Evolutionary conservation across 2,329 filamentous ascomycete genomes (phyloP), one percentile per base, ranked within the genome.

Genomic region (Xylaria sp.): DNA sequence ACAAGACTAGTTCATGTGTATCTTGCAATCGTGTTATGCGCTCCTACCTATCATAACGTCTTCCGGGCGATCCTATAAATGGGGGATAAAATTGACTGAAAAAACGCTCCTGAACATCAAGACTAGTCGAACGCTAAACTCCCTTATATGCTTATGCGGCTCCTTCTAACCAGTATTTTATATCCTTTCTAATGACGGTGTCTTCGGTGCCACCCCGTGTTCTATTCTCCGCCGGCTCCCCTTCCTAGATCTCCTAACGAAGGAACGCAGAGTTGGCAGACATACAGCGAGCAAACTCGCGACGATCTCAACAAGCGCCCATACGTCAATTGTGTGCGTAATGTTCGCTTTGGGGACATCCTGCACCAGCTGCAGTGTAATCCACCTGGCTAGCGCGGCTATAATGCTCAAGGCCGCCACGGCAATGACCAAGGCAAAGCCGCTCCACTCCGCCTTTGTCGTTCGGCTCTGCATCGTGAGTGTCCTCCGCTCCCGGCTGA

Each of bases 281-380:
- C 67, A 69, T 19, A 67, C 67, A 10, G 68, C 67, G 19, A 69
- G 61, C 35, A 70, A 17, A 25, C 68, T 68, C 2, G 68, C 65
- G 29, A 69, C 68, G 43, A 70, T 70, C 51, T 70, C 68, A 2
- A 70, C 68, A 21, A 70, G 52, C 7, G 67, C 68, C 68, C 68
- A 70, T 4, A 68, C 67, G 9, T 70, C 68, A 13, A 70, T 70
- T 3, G 67, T 69, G 27, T 69, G 68, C 2, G 67, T 70, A 41
- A 70, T 69, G 29, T 70, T 58, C 2, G 66, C 68, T 31, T 66
- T 68, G 7, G 68, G 68, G 11, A 67, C 68, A 17, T 62, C 53
- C 19, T 60, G 64, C 3, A 70, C 67, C 3, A 66, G 40, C 41
- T 64, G 17, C n/a, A 70, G 56, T 7, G 66, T 68, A 13, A 68